Percentiles rank a stretch among this genome's conserved stretches.
Conservation (phyloP, 352 stramenopile genomes). For the Globisporangium paroecandrum region DNA sequence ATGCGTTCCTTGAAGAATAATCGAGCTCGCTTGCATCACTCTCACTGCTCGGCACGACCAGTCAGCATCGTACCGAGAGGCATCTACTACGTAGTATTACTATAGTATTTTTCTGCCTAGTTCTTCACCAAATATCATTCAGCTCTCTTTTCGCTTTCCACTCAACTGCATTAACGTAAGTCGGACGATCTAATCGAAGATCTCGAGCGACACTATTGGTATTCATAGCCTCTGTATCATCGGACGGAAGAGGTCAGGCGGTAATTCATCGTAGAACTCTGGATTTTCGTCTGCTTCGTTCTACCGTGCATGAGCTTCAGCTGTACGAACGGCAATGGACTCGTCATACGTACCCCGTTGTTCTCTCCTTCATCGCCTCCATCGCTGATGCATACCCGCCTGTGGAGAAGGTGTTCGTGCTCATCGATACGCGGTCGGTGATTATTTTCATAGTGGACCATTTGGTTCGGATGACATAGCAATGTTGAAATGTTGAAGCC, state of each 20-base stretch:
- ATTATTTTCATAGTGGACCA: background rate
- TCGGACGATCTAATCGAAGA: too few relatives aligned
- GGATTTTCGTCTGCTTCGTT: background rate
- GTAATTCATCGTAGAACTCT: background rate
- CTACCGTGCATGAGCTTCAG: slow-evolving; percentile 5
- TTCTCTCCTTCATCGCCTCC: background rate
- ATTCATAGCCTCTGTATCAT: background rate
- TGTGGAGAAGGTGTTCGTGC: background rate
- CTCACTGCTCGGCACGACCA: background rate
- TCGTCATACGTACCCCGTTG: background rate
- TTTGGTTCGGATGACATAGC: background rate
- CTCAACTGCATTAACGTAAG: background rate
- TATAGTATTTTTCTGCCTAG: slow-evolving; percentile 6
- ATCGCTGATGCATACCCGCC: background rate
- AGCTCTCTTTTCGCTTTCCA: background rate
- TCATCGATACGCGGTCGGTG: background rate
- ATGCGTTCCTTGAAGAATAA: slow-evolving; percentile 67
- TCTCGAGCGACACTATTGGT: background rate
- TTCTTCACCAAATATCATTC: slow-evolving; percentile 3
- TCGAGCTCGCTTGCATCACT: background rate
- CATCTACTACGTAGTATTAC: background rate
- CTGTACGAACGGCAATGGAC: slow-evolving; percentile 1
- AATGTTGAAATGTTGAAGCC: slow-evolving; percentile 6
- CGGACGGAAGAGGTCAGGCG: background rate
- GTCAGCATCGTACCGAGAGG: background rate